Percentiles rank a stretch among this genome's conserved stretches.
These are phyloP conservation scores for Berberis thunbergii DNA, from an alignment of 164 flowering plant species.

Conservation along the genomic window DNA sequence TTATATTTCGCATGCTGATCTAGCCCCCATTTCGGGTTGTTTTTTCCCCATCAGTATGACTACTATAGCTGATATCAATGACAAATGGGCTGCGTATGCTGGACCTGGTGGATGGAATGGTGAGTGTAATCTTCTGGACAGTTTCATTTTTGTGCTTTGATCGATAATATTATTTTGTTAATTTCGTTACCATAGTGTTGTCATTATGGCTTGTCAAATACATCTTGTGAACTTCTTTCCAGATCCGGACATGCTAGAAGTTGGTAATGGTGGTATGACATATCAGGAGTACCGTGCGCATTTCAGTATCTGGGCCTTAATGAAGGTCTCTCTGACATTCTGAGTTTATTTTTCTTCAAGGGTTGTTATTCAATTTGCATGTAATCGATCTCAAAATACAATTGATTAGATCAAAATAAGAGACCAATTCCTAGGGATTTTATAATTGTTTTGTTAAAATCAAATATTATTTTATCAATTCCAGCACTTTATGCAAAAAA, in stretches of 20 bases:
- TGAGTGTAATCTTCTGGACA: slow-evolving; percentile 17
- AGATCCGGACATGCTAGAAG: slow-evolving; percentile 99
- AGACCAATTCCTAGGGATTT: no score
- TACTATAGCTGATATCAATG: slow-evolving; percentile 77
- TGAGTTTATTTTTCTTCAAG: neutral
- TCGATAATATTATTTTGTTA: neutral
- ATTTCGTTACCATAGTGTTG: neutral
- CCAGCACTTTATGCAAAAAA: no score
- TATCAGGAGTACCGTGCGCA: slow-evolving; percentile 77
- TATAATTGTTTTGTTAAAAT: no score
- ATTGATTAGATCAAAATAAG: no score
- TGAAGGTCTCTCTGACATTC: slow-evolving; percentile 53
- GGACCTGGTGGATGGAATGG: slow-evolving; percentile 99
- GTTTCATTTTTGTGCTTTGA: neutral
- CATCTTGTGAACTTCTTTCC: slow-evolving; percentile 6
- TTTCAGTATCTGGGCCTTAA: slow-evolving; percentile 97
- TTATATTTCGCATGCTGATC: neutral
- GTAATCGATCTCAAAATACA: no score
- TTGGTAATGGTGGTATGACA: slow-evolving; percentile 98
- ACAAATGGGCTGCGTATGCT: slow-evolving; percentile 99
- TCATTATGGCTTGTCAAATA: neutral
- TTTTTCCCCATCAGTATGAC: no score
- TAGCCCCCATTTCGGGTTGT: neutral
- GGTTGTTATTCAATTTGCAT: no score
- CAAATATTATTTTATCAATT: no score